Conservation (phyloP, 2,329 filamentous ascomycete species). For the Dothidotthia symphoricarpi region DNA sequence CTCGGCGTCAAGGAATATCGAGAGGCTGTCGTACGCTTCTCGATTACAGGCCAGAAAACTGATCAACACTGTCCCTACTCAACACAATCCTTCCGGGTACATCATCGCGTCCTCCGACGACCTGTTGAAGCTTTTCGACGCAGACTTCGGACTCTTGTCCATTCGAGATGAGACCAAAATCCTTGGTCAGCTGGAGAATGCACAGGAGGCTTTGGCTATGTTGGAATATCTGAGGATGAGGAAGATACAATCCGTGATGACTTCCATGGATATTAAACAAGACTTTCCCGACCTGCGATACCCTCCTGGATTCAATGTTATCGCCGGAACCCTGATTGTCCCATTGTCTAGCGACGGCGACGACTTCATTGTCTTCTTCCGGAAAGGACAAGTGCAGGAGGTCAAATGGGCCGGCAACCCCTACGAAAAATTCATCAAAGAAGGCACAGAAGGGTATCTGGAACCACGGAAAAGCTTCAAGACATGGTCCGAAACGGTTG, state of each 20-base stretch:
- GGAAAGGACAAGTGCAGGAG: constrained; percentile 71
- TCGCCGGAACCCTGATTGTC: constrained; percentile 79
- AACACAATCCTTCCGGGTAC: constrained; percentile 81
- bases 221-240: constrained; percentile 80
- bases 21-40: constrained; percentile 81
- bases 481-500: constrained; percentile 75
- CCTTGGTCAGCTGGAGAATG: constrained; percentile 69
- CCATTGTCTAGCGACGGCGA: constrained; percentile 71
- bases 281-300: constrained; percentile 84
- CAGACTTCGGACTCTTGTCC: constrained; percentile 80
- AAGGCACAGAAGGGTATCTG: constrained; percentile 70
- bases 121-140: constrained; percentile 77
- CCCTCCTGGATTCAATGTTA: constrained; percentile 70
- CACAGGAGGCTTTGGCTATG: constrained; percentile 80
- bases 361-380: constrained; percentile 90
- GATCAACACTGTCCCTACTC: constrained; percentile 79
- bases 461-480: constrained; percentile 80
- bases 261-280: constrained; percentile 69
- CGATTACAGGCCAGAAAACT: constrained; percentile 81
- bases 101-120: constrained; percentile 89
- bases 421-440: constrained; percentile 72
- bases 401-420: constrained; percentile 87
- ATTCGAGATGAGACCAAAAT: constrained; percentile 89
- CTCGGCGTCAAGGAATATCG: constrained; percentile 81
- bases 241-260: constrained; percentile 69